Evolutionary conservation across 495 filamentous ascomycete species (phyloP).

Genomic region (Thermochaetoides thermophila): DNA sequence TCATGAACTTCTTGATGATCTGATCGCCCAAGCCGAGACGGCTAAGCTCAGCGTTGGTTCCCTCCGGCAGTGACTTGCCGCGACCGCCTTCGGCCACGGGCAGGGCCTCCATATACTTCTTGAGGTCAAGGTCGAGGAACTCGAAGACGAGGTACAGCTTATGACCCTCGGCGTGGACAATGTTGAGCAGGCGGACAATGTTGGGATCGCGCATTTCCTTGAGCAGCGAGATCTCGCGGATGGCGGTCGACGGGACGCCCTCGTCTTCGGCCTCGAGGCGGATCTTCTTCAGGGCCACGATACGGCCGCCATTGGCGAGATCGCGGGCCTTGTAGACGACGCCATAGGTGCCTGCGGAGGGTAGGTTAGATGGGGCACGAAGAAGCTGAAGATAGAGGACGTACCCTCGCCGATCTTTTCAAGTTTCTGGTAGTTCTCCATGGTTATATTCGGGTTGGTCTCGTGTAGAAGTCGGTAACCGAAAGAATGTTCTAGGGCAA

Average conservation of each 20-base stretch:
- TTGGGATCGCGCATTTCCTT: conserved; percentile 97
- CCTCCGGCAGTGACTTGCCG: conserved; percentile 77
- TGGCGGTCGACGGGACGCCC: conserved; percentile 89
- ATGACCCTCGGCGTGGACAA: conserved; percentile 91
- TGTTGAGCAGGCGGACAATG: conserved; percentile 83
- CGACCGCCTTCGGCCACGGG: conserved; percentile 80
- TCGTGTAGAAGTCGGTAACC: background rate
- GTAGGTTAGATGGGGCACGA: background rate
- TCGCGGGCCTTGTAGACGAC: conserved; percentile 89
- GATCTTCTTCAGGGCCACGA: conserved; percentile 96
- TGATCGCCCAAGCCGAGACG: conserved; percentile 66
- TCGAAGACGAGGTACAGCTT: conserved; percentile 94
- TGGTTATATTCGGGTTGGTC: conserved; percentile 26
- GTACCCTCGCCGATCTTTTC: conserved; percentile 98
- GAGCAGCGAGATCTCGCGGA: conserved; percentile 88
- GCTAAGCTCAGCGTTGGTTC: conserved; percentile 47
- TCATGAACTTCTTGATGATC: conserved; percentile 98
- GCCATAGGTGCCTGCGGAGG: conserved; percentile 63
- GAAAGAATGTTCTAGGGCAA: background rate
- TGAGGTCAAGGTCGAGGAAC: conserved; percentile 84
- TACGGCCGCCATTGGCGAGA: conserved; percentile 57
- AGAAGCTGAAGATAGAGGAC: conserved; percentile 4
- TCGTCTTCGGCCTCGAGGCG: conserved; percentile 95
- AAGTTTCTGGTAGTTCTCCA: conserved; percentile 99
- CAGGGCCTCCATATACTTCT: conserved; percentile 98